A percentile compares a stretch with the other conserved stretches of the same genome.
These are phyloP conservation scores for Neofusicoccum cordaticola DNA, from an alignment of 2,329 filamentous ascomycete genomes.

Conservation along the genomic window DNA sequence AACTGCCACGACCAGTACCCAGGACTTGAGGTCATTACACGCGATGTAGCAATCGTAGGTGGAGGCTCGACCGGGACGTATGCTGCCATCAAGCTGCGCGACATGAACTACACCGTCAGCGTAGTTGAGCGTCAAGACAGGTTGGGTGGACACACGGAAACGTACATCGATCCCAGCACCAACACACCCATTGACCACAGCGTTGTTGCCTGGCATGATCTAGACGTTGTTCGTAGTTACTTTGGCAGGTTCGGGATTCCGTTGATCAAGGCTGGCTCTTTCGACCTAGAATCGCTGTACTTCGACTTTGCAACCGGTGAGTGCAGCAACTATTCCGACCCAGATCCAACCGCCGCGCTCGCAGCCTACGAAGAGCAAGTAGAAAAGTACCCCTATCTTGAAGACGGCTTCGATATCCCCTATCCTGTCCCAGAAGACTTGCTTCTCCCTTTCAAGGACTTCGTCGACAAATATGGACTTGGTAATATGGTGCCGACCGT, in stretches of 20 bases:
- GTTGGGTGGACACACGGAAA: constrained; percentile 51
- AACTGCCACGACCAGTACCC: no score
- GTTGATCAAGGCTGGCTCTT: constrained; percentile 21
- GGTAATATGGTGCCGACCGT: constrained; percentile 41
- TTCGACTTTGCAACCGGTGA: constrained; percentile 33
- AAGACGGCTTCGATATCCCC: constrained; percentile 45
- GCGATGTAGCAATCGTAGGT: constrained; percentile 41
- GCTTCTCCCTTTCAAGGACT: constrained; percentile 49
- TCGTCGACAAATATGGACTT: constrained; percentile 49
- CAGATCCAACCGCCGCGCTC: constrained; percentile 19
- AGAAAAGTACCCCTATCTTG: constrained; percentile 32
- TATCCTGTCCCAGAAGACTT: constrained; percentile 47
- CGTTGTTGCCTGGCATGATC: constrained; percentile 41
- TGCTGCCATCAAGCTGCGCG: constrained; percentile 39
- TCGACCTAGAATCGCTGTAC: constrained; percentile 22
- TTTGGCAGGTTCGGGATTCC: constrained; percentile 46
- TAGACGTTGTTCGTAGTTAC: constrained; percentile 42
- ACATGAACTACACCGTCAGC: constrained; percentile 37
- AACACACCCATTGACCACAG: constrained; percentile 36
- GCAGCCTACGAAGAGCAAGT: constrained; percentile 28
- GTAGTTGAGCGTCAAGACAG: constrained; percentile 39
- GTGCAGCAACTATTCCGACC: constrained; percentile 7
- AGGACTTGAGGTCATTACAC: neutral
- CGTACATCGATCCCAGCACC: constrained; percentile 41
- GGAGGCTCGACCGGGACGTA: constrained; percentile 44